Evolutionary conservation across 1,139 yeast genomes (phyloP).

Genomic region (Zygosaccharomyces sapae): DNA sequence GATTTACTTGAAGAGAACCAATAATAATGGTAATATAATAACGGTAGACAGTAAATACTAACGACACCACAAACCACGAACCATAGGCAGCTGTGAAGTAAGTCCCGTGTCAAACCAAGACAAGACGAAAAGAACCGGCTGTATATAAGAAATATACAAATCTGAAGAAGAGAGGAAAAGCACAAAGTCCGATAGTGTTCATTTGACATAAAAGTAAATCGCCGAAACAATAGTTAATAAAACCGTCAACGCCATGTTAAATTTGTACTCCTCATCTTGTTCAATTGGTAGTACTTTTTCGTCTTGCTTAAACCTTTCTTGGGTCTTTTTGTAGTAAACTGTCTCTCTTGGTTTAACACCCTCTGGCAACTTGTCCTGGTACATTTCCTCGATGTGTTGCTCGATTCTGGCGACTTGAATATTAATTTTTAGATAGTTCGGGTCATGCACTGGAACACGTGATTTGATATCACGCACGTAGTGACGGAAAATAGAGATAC

Average conservation of each 20-base stretch:
- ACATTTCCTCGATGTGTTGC: slow-evolving; percentile 73
- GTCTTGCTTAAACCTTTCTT: slow-evolving; percentile 36
- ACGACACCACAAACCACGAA: no score
- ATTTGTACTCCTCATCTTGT: slow-evolving; percentile 31
- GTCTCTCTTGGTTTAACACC: slow-evolving; percentile 44
- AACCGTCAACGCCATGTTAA: slow-evolving; percentile 24
- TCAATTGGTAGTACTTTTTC: slow-evolving; percentile 25
- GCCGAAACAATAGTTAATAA: slow-evolving; percentile 19
- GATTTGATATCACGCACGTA: slow-evolving; percentile 76
- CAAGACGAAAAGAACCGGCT: not conserved
- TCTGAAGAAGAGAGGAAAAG: not conserved
- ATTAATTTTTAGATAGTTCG: slow-evolving; percentile 80
- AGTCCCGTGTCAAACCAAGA: no score
- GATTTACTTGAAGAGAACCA: no score
- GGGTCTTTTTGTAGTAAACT: slow-evolving; percentile 38
- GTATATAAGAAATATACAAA: not conserved
- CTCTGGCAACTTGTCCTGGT: slow-evolving; percentile 51
- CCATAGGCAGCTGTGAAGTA: no score
- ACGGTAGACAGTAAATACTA: no score
- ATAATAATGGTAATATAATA: no score
- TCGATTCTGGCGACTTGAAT: slow-evolving; percentile 83
- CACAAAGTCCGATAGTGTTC: not conserved
- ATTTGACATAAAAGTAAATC: slow-evolving; percentile 12
- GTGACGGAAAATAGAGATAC: slow-evolving; percentile 66
- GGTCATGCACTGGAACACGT: slow-evolving; percentile 73